Conservation (phyloP, 371 early-diverging fungal species). For the Funneliformis caledonium region DNA sequence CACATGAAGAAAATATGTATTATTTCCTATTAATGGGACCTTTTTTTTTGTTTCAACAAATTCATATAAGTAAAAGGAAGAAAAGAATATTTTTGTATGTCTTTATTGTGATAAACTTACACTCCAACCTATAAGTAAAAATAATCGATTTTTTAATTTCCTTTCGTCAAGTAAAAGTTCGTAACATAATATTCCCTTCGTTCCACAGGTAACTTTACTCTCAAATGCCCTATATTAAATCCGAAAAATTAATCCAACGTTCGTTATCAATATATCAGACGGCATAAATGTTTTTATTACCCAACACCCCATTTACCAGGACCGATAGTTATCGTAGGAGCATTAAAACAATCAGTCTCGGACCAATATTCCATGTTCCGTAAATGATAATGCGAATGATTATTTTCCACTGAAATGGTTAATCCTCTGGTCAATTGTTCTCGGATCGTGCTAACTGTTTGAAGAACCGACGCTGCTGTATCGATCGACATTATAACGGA, state of each 20-base stretch:
- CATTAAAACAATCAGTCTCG: slow-evolving; percentile 26
- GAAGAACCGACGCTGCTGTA: slow-evolving; percentile 1
- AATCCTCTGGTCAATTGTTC: not conserved
- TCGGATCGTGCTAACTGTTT: not conserved
- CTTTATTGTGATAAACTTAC: not conserved
- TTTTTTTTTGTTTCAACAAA: not conserved
- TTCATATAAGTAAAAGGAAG: not conserved
- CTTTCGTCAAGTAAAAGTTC: not conserved
- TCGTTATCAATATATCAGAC: not conserved
- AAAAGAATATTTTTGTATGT: not conserved
- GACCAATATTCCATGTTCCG: slow-evolving; percentile 24
- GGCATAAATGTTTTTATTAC: not conserved
- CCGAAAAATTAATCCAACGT: not conserved
- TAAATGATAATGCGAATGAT: not conserved
- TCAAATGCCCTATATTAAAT: slow-evolving; percentile 8
- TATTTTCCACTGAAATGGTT: slow-evolving; percentile 1
- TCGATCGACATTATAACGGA: slow-evolving; percentile 15
- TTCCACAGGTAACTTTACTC: slow-evolving; percentile 1
- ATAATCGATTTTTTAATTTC: not conserved
- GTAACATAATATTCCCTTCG: slow-evolving; percentile 6
- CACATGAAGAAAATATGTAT: slow-evolving; percentile 1
- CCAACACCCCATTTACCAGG: slow-evolving; percentile 31
- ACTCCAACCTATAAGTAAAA: slow-evolving; percentile 24
- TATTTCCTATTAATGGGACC: slow-evolving; percentile 4
- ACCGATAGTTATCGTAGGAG: slow-evolving; percentile 3